Conservation (phyloP, 495 filamentous ascomycete species). For the Talaromyces nanjingensis region DNA sequence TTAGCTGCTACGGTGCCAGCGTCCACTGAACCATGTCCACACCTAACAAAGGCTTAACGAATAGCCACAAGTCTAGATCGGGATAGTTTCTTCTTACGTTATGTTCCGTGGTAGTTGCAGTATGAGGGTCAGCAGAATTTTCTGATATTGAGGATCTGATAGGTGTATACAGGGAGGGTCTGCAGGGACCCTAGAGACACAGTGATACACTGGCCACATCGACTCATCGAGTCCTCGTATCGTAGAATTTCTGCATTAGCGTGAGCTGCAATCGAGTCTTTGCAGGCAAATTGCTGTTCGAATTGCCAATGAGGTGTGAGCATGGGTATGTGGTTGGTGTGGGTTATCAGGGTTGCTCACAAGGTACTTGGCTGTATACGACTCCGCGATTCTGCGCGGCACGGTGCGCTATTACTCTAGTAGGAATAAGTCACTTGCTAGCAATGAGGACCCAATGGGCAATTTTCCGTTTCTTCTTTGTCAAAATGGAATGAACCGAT, state of each 20-base stretch:
- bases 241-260: neutral
- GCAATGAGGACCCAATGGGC: neutral
- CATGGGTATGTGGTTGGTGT: neutral
- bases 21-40: neutral
- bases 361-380: conserved; percentile 4
- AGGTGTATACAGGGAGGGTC: neutral
- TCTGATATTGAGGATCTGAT: neutral
- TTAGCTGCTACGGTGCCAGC: neutral
- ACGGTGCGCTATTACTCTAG: neutral
- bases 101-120: neutral
- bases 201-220: neutral
- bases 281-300: neutral
- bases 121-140: neutral
- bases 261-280: neutral
- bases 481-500: neutral
- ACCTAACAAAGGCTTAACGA: neutral
- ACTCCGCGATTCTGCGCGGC: neutral
- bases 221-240: neutral
- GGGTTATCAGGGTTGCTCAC: conserved; percentile 1
- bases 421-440: neutral
- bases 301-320: neutral
- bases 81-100: neutral
- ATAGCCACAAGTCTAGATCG: neutral
- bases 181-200: neutral
- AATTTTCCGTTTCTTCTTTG: neutral